Evolutionary conservation across 768 basidiomycete species (phyloP), one percentile per base, ranked within the genome.

Genomic region (Psilocybe tampanensis): DNA sequence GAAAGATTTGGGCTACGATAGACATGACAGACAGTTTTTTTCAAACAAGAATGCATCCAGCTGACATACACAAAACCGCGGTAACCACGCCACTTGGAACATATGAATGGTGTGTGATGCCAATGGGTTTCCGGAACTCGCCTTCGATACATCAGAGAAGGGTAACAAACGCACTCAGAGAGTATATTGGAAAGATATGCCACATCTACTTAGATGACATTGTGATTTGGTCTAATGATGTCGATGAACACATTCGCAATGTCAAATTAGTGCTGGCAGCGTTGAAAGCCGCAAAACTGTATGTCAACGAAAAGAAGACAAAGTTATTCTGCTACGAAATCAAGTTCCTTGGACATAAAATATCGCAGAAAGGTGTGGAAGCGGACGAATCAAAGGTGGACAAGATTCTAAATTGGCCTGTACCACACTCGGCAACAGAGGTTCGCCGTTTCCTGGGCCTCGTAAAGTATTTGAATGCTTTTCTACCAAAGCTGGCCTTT

Each of bases 71-170:
- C 9, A 62, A 62, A 19, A 79, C 76, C 0, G 77, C 76, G 0
- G 74, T 80, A 0, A 59, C 59, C 0, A 81, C 76, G 0, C 77
- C 72, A 0, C 72, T 72, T 21, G 75, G 80, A 0, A 54, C 67
- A 0, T 80, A 71, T 54, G 76, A 82, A 45, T 82, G 73, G 72
- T 33, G 62, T 1, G 78, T 79, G 1, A 80, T 80, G 76, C 78
- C 62, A 8, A 65, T 52, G 69, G 66, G 66, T 4, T 56, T 59
- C 8, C 8, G 44, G 55, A 54, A 73, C 47, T 60, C 71, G 2
- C 70, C 70, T 2, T 44, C 70, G 0, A 68, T 70, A 13, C 71
- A 76, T 24, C 72, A 76, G 39, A 56, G 60, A 0, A 56, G 63
- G 0, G 64, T 76, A 0, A 68, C 60, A 0, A 47, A 44, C 12